Percentiles rank a stretch among this genome's conserved stretches.
phyloP scores from a whole-genome alignment of 495 filamentous ascomycete genomes.

The Xylaria cubensis region DNA sequence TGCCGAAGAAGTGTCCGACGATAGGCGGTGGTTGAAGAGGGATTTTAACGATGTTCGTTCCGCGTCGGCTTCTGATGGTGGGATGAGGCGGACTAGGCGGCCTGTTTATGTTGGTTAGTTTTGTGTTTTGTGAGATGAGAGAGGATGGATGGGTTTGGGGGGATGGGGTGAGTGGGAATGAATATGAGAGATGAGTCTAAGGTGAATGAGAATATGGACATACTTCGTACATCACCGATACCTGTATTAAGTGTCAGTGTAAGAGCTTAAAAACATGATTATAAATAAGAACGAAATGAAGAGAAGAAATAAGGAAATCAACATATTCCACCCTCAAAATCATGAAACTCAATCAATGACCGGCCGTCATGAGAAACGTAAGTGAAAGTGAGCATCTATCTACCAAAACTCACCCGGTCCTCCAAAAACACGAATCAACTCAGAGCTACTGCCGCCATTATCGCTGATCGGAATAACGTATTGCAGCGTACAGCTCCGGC shows the following conservation, averaged over 20 bases:
- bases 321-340: too few relatives aligned
- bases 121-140: background rate
- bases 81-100: constrained; percentile 90
- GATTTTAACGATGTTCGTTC: constrained; percentile 76
- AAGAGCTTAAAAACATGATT: background rate
- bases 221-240: constrained; percentile 91
- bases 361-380: too few relatives aligned
- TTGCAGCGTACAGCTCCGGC: constrained; percentile 71
- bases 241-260: constrained; percentile 48
- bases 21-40: constrained; percentile 86
- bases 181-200: background rate
- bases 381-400: too few relatives aligned
- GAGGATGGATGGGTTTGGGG: background rate
- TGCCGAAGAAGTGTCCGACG: constrained; percentile 59
- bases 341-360: too few relatives aligned
- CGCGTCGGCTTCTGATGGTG: constrained; percentile 62
- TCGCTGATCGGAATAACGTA: constrained; percentile 95
- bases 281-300: background rate
- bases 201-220: constrained; percentile 36
- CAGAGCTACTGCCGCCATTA: constrained; percentile 91
- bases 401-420: constrained; percentile 69
- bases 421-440: constrained; percentile 90
- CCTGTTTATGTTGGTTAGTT: constrained; percentile 51
- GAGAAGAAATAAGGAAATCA: background rate
- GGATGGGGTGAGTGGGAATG: background rate